phyloP scores from a whole-genome alignment of 2,329 filamentous ascomycete genomes.

The Sclerotinia glacialis region DNA sequence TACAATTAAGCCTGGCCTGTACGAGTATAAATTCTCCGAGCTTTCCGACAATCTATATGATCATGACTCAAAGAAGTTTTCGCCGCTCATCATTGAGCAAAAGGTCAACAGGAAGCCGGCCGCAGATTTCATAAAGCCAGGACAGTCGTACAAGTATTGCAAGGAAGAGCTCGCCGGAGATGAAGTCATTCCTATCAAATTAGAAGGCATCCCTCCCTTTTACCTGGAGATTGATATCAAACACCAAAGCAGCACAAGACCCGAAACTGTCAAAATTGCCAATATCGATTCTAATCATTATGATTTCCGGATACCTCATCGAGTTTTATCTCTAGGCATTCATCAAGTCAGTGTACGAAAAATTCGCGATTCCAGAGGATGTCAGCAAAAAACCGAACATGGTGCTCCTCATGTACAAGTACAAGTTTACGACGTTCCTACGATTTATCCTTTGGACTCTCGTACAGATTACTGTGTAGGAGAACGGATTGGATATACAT shows the following conservation, averaged over 20 bases:
- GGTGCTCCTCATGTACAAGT: constrained; percentile 79
- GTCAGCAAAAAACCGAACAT: constrained; percentile 72
- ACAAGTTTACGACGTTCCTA: constrained; percentile 87
- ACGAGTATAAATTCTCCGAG: constrained; percentile 81
- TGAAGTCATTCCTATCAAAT: constrained; percentile 81
- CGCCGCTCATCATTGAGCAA: constrained; percentile 71
- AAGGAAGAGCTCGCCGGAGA: constrained; percentile 77
- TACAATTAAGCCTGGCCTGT: constrained; percentile 75
- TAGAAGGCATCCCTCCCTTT: constrained; percentile 84
- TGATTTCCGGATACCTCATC: constrained; percentile 79
- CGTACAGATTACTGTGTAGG: constrained; percentile 91
- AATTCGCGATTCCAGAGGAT: constrained; percentile 83
- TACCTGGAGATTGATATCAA: constrained; percentile 89
- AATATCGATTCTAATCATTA: constrained; percentile 74
- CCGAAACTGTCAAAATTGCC: constrained; percentile 78
- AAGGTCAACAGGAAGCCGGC: constrained; percentile 79
- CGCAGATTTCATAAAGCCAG: constrained; percentile 78
- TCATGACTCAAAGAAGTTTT: constrained; percentile 62
- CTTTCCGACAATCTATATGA: constrained; percentile 86
- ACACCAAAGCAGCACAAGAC: constrained; percentile 75
- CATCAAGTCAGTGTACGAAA: constrained; percentile 87
- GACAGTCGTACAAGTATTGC: constrained; percentile 94
- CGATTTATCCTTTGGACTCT: constrained; percentile 82
- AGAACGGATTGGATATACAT: constrained; percentile 86
- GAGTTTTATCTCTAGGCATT: constrained; percentile 80